Base-by-base conservation (phyloP, 2,329 filamentous ascomycete species). In the Paecilomyces dactylethromorphus region DNA sequence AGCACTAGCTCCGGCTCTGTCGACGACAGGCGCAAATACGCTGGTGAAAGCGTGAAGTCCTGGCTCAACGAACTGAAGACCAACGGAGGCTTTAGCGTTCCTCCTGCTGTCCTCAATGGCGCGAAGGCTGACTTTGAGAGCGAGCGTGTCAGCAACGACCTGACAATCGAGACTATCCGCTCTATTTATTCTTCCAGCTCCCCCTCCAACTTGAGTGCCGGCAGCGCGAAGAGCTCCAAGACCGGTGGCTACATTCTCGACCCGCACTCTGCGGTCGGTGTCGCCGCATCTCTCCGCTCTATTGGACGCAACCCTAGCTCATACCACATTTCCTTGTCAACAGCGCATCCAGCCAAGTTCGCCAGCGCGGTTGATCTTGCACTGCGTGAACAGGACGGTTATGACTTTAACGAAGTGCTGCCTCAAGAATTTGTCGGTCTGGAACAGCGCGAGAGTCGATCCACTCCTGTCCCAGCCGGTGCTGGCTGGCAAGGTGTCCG, bases 321-420 rank as follows among this genome's bases (percentile, higher is more conserved):
- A 15, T 77, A 87, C 56, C 89, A 96, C 73, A 89, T 99, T 68
- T 87, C 91, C 1, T 84, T 99, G 2, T 90, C 92, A 1, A 99
- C 94, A 1, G 94, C 94, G 2, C 94, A 99, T 75, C 93, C 94
- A 0, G 94, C 93, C 62, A 99, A 99, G 76, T 99, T 99, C 70
- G 87, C 89, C 0, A 85, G 85, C 32, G 92, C 92, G 0, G 93
- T 99, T 1, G 88, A 92, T 66, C 73, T 89, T 54, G 92, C 93
- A 0, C 79, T 97, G 60, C 83, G 86, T 63, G 83, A 83, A 8
- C 82, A 90, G 70, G 73, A 82, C n/a, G 86, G 82, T 1, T 97
- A 95, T 67, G 82, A 85, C 66, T 96, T 96, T 71, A 80, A 84
- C 49, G 84, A 88, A 62, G 89, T 97, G 1, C 81, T 95, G 57